A percentile compares a stretch with the other conserved stretches of the same genome.
Evolutionary conservation across 192 early-diverging fungal species (phyloP).

Genomic region (Podila epigama): DNA sequence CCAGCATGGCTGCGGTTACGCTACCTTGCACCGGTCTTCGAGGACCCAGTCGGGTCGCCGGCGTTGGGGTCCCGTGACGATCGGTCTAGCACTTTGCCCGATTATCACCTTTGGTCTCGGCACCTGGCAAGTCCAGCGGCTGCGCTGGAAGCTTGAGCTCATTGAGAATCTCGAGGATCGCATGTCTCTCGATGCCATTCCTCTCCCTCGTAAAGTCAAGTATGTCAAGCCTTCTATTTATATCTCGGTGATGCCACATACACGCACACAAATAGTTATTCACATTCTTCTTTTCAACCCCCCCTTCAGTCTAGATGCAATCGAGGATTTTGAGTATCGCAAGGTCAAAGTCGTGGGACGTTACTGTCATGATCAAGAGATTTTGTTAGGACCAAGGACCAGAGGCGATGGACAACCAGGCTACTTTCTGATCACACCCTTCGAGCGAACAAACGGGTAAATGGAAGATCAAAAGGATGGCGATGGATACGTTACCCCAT

Average conservation of each 20-base stretch:
- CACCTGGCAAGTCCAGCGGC: slow-evolving; percentile 87
- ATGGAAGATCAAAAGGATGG: not conserved
- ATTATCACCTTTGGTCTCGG: slow-evolving; percentile 76
- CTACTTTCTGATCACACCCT: slow-evolving; percentile 78
- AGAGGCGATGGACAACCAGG: slow-evolving; percentile 72
- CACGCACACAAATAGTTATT: too few species aligned
- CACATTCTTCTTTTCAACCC: not conserved
- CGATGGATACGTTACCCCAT: not conserved
- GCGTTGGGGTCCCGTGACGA: slow-evolving; percentile 35
- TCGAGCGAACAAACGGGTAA: slow-evolving; percentile 72
- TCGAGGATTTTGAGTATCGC: slow-evolving; percentile 77
- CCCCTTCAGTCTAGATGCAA: slow-evolving; percentile 30
- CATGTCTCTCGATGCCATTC: slow-evolving; percentile 66
- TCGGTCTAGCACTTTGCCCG: slow-evolving; percentile 54
- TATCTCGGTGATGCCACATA: not conserved
- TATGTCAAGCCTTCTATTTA: slow-evolving; percentile 11
- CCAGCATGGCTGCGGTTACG: too few species aligned
- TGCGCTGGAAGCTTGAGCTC: slow-evolving; percentile 87
- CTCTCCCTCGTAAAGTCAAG: slow-evolving; percentile 73
- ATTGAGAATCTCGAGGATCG: slow-evolving; percentile 76
- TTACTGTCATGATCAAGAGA: slow-evolving; percentile 77
- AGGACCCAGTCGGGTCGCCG: slow-evolving; percentile 27
- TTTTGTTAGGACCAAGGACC: slow-evolving; percentile 83
- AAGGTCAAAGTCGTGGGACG: slow-evolving; percentile 74
- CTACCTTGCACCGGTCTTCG: slow-evolving; percentile 23